Evolutionary conservation across 768 basidiomycete species (phyloP).

Genomic region (Tremella yokohamensis): DNA sequence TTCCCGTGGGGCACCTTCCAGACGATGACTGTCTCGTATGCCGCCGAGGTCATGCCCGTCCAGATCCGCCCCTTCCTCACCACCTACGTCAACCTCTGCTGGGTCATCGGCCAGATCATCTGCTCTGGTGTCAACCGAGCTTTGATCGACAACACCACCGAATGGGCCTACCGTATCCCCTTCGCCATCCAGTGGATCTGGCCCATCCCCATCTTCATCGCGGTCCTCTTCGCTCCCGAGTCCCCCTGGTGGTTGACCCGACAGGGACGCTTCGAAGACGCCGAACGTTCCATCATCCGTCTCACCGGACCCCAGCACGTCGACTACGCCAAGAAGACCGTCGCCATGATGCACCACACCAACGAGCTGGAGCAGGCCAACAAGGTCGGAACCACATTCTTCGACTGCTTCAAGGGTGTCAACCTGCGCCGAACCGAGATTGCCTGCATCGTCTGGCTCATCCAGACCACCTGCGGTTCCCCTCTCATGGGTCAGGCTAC

Average conservation of each 20-base stretch:
- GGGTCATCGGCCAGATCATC: slow-evolving; percentile 47
- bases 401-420: slow-evolving; percentile 17
- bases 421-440: slow-evolving; percentile 17
- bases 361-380: slow-evolving; percentile 11
- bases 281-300: slow-evolving; percentile 17
- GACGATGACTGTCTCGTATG: slow-evolving; percentile 48
- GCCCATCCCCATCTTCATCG: slow-evolving; percentile 24
- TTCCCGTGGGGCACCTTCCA: slow-evolving; percentile 48
- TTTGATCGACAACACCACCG: not conserved
- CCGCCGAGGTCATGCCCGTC: slow-evolving; percentile 44
- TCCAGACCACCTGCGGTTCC: slow-evolving; percentile 1
- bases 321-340: slow-evolving; percentile 37
- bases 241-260: slow-evolving; percentile 48
- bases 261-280: slow-evolving; percentile 27
- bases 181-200: slow-evolving; percentile 23
- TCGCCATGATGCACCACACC: slow-evolving; percentile 36
- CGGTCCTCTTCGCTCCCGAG: slow-evolving; percentile 36
- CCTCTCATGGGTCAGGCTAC: slow-evolving; percentile 6
- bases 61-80: slow-evolving; percentile 37
- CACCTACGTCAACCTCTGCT: slow-evolving; percentile 43
- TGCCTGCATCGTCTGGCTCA: slow-evolving; percentile 4
- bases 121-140: slow-evolving; percentile 30
- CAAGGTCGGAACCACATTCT: not conserved
- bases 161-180: slow-evolving; percentile 15
- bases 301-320: slow-evolving; percentile 30